Base-by-base conservation (phyloP, 805 yeast species). In the Lipomyces sp. region DNA sequence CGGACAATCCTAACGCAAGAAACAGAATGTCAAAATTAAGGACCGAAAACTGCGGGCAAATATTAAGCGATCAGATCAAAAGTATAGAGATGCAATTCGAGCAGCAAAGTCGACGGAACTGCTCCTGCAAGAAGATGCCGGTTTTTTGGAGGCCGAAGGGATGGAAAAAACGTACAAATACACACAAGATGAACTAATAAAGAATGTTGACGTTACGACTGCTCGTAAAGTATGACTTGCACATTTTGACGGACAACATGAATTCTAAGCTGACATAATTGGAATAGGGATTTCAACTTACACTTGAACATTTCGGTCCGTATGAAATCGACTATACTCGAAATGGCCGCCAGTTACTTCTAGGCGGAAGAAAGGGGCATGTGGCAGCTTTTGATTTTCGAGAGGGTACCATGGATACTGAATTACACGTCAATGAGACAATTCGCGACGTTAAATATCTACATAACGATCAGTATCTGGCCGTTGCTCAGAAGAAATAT, bases 361-460 rank as follows among this genome's bases (percentile, higher is more conserved):
- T 95, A 30, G 95, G 93, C 10, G 99, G 99, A 24, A 83, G 83
- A 58, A 92, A 91, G 76, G 99, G 99, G 2, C 99, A 95, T 80
- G 86, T 95, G 60, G 98, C 99, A 0, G 86, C 95, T 1, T 88
- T 95, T 82, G 97, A 95, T 79, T 95, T 99, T 98, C 86, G 96
- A 75, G 85, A 87, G 51, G 98, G 98, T 13, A 82, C 81, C 51
- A 79, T 94, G 42, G 88, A 87, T 68, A 87, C 96, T 55, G 99
- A 95, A 77, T 77, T 95, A 63, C 86, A 90, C 74, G 80, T 95
- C 30, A 88, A 89, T 74, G 99, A 95, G 79, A 92, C 98, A 0
- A 91, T 93, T 10, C 85, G 90, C 74, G 95, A 93, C 1, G 97
- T 93, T 33, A 90, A 92, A 74, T 92, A 90, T 79, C 81, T 95